Conservation (phyloP, 768 basidiomycete species). For the Botryobasidium botryosum region DNA sequence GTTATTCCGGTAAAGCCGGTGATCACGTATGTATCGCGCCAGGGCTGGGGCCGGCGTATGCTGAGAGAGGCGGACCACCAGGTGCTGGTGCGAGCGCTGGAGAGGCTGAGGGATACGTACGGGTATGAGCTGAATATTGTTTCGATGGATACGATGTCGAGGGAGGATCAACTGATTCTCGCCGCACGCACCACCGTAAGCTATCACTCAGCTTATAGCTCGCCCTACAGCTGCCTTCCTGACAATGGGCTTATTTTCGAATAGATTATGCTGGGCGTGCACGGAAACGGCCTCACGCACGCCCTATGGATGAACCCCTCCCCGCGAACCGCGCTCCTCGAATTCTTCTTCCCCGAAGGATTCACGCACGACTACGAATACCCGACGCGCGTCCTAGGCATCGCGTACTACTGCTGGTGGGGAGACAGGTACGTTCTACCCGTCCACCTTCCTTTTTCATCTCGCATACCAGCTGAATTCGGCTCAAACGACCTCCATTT, state of each 20-base stretch:
- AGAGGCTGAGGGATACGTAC: conserved; percentile 15
- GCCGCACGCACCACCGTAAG: conserved; percentile 54
- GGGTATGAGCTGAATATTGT: conserved; percentile 46
- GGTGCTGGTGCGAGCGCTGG: conserved; percentile 14
- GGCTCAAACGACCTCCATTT: too few relatives aligned
- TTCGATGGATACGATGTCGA: conserved; percentile 44
- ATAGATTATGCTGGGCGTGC: conserved; percentile 53
- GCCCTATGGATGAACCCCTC: too few relatives aligned
- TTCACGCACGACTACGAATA: too few relatives aligned
- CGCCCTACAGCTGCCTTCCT: not conserved
- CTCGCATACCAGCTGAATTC: not conserved
- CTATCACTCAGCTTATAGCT: conserved; percentile 5
- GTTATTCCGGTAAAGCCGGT: conserved; percentile 39
- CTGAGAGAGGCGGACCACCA: conserved; percentile 21
- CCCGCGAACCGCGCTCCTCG: too few relatives aligned
- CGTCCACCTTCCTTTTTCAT: not conserved
- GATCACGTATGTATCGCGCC: conserved; percentile 59
- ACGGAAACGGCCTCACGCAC: conserved; percentile 71
- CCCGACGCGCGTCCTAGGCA: too few relatives aligned
- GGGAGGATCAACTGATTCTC: conserved; percentile 57
- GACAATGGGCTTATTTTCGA: not conserved
- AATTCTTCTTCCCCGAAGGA: too few relatives aligned
- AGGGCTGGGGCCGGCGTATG: conserved; percentile 31
- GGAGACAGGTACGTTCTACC: not conserved
- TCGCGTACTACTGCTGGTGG: not conserved